phyloP scores from a whole-genome alignment of 768 basidiomycete genomes.

The Artomyces pyxidatus region DNA sequence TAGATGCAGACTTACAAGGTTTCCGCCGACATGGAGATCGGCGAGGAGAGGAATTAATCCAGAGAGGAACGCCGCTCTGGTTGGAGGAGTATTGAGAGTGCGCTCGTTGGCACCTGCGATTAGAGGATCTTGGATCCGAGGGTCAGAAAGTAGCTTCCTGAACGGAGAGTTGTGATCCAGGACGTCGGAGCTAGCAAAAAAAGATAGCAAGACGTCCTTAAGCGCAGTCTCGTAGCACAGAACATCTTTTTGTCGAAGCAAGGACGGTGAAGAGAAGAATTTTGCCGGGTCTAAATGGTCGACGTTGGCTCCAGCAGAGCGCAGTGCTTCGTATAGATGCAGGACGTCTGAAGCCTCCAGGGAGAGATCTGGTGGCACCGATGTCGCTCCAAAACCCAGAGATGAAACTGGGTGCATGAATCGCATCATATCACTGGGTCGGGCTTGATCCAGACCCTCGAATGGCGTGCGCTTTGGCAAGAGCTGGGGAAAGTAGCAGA shows the following conservation, averaged over 20 bases:
- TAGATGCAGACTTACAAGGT: constrained; percentile 38
- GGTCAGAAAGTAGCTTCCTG: constrained; percentile 27
- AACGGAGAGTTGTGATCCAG: constrained; percentile 26
- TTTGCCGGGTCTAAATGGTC: constrained; percentile 31
- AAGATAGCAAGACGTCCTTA: constrained; percentile 33
- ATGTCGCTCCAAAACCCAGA: constrained; percentile 42
- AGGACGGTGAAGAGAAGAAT: constrained; percentile 34
- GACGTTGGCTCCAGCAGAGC: constrained; percentile 19
- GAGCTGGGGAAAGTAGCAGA: constrained; percentile 37
- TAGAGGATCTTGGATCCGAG: constrained; percentile 32
- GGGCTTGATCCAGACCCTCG: constrained; percentile 29
- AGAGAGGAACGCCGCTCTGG: constrained; percentile 22
- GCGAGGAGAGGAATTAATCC: constrained; percentile 47
- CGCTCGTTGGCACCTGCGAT: constrained; percentile 18
- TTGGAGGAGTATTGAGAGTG: constrained; percentile 28
- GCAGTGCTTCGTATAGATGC: constrained; percentile 40
- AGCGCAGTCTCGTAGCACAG: constrained; percentile 48
- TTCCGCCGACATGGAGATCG: constrained; percentile 45
- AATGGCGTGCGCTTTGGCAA: constrained; percentile 22
- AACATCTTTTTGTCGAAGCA: constrained; percentile 53
- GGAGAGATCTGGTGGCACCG: constrained; percentile 53
- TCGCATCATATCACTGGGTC: constrained; percentile 32
- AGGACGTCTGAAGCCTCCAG: constrained; percentile 55
- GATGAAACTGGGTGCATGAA: constrained; percentile 59
- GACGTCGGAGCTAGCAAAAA: constrained; percentile 31